A percentile compares a stretch with the other conserved stretches of the same genome.
These are phyloP conservation scores for Lantana camara DNA, from an alignment of 257 asterid genomes.

Conservation along the genomic window DNA sequence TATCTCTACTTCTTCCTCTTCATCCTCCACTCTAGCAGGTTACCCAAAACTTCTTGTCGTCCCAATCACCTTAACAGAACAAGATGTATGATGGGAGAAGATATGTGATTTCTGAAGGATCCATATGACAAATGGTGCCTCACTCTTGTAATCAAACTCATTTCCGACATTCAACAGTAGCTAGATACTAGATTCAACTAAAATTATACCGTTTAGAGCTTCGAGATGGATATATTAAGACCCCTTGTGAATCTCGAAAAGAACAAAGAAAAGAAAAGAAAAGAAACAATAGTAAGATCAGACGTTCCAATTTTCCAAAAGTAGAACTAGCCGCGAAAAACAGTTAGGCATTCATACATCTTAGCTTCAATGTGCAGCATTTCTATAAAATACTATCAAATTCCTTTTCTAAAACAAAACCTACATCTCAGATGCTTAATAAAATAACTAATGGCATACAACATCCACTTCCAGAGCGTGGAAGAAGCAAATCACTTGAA, in stretches of 20 bases:
- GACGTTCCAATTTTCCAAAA: neutral
- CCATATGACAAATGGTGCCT: slow-evolving; percentile 48
- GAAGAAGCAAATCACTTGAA: neutral
- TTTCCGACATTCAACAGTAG: slow-evolving; percentile 18
- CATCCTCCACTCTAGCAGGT: slow-evolving; percentile 58
- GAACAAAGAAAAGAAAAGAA: slow-evolving; percentile 10
- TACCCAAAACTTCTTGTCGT: slow-evolving; percentile 46
- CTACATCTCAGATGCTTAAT: no score
- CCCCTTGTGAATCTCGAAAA: slow-evolving; percentile 19
- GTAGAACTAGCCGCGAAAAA: neutral
- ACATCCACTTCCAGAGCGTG: no score
- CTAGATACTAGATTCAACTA: slow-evolving; percentile 12
- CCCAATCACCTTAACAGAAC: slow-evolving; percentile 37
- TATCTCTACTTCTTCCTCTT: slow-evolving; percentile 65
- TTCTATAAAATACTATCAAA: no score
- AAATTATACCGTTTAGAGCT: slow-evolving; percentile 26
- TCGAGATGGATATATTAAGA: neutral
- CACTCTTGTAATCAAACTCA: slow-evolving; percentile 64
- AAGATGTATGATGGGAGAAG: slow-evolving; percentile 25
- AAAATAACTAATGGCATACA: no score
- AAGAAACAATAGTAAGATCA: slow-evolving; percentile 7
- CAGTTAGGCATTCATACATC: neutral
- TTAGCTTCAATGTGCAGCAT: no score
- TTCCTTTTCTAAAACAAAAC: no score
- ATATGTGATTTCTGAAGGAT: slow-evolving; percentile 32